Evolutionary conservation across 345 rosid genomes (phyloP), one percentile per base, ranked within the genome.

Genomic region (Fremontodendron californicum): DNA sequence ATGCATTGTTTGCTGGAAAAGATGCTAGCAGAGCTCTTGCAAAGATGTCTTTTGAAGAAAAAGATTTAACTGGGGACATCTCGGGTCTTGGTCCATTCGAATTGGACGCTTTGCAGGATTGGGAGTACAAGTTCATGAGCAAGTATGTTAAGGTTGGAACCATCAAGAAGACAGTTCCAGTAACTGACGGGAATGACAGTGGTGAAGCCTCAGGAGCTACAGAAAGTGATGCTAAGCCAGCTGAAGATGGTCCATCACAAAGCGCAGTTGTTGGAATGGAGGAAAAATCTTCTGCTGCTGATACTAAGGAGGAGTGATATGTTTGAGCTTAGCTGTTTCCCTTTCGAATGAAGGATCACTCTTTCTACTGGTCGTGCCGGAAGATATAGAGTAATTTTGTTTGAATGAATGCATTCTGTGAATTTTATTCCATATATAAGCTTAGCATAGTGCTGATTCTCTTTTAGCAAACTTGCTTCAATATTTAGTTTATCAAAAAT

Each of bases 81-180:
- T 91, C 99, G 16, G 98, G 97, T 74, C 98, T 96, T 54, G 96
- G 98, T 71, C 93, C 98, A 1, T 94, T 86, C 52, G 99, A 96
- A 86, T 78, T 96, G 68, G 99, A 94, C 5, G 94, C 99, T n/a
- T 86, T 96, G 86, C 97, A 90, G 78, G 99, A 96, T 81, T 96
- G 99, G 99, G 98, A 96, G 77, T 92, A 88, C 89, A 94, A 94
- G 91, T 96, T 96, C 88, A 94, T 88, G 98, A 89, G 97, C 89
- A 96, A 96, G 89, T 96, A 96, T 71, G 91, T 81, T 0, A 94
- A 86, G 83, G 99, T 96, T 1, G 99, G 99, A 66, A 90, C 89
- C 45, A 87, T 94, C 69, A 89, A 88, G 88, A 81, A 78, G 64
- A 62, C 80, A 0, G 80, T 82, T 74, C 83, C 89, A 10, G 88